Base-by-base conservation (phyloP, 345 rosid genomes). In the Lepidium didymum region DNA sequence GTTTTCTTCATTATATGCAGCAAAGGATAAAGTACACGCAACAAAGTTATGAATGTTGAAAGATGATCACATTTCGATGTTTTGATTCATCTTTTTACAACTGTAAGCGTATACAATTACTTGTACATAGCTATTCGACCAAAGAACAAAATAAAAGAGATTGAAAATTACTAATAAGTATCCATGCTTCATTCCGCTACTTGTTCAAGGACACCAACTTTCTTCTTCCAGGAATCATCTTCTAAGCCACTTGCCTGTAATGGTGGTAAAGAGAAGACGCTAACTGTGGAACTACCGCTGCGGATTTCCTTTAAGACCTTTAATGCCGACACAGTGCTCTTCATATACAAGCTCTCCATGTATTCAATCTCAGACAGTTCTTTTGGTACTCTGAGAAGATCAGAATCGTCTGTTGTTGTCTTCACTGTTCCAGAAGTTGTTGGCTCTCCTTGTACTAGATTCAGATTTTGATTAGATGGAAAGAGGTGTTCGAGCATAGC, bases 251-350 rank as follows among this genome's bases (percentile, higher is more conserved):
- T 79, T 0, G 63, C 73, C 70, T 81, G 96, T 77, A 87, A 44
- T 3, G 96, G 98, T 10, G 92, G 95, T 71, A 86, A 56, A 1
- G 92, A 92, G 71, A 87, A 86, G 40, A 57, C 81, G 67, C 92
- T 81, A 10, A 83, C 87, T 0, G 98, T 87, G 10, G 96, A 87
- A 80, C 96, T 92, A 63, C 86, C 80, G 3, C 92, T 85, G 51
- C 90, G 86, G 10, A 92, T 81, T 80, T 86, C 95, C 78, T 87
- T 82, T 75, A 89, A 68, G 37, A 82, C 86, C 29, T 82, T 78
- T 64, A 92, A 62, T 2, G 96, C 96, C 4, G 92, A 82, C 23
- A 82, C 66, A 3, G 88, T 78, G 68, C 85, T 69, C 82, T 85
- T 92, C 88, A 80, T 81, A 58, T 80, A 86, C 67, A 78, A 79